These are phyloP conservation scores for Hyphopichia khmerensis DNA, from an alignment of 1,139 yeast genomes.

Conservation along the genomic window DNA sequence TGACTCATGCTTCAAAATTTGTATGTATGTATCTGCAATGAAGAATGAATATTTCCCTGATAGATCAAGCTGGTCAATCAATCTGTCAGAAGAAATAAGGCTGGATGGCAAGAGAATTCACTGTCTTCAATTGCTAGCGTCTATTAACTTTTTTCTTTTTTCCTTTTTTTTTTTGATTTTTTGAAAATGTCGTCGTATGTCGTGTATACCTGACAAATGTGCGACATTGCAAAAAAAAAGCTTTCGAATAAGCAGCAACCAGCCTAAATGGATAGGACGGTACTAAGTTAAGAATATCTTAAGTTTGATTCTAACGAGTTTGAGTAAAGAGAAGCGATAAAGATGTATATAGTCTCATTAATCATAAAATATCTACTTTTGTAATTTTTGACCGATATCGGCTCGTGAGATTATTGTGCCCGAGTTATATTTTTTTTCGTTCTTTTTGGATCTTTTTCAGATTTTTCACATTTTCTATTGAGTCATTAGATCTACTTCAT, in stretches of 20 bases:
- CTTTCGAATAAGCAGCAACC: too few species aligned
- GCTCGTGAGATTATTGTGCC: background rate
- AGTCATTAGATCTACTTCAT: background rate
- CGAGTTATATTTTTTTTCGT: background rate
- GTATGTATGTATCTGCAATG: background rate
- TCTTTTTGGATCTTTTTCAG: background rate
- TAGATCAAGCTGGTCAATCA: background rate
- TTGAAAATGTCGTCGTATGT: too few species aligned
- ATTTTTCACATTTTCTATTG: conserved; percentile 1
- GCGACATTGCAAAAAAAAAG: too few species aligned
- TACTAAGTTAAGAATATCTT: too few species aligned
- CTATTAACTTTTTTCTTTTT: background rate
- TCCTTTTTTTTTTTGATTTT: background rate
- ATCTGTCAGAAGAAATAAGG: background rate
- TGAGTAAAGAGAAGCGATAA: too few species aligned
- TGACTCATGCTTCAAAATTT: background rate
- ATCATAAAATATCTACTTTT: too few species aligned
- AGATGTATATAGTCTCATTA: too few species aligned
- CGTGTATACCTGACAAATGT: too few species aligned
- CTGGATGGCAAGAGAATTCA: background rate
- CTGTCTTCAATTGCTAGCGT: background rate
- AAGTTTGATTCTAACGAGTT: too few species aligned
- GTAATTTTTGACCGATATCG: conserved; percentile 2
- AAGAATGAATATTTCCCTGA: background rate
- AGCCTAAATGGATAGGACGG: too few species aligned